Conservation (phyloP, 2,329 filamentous ascomycete species). For the Decorospora gaudefroyi region DNA sequence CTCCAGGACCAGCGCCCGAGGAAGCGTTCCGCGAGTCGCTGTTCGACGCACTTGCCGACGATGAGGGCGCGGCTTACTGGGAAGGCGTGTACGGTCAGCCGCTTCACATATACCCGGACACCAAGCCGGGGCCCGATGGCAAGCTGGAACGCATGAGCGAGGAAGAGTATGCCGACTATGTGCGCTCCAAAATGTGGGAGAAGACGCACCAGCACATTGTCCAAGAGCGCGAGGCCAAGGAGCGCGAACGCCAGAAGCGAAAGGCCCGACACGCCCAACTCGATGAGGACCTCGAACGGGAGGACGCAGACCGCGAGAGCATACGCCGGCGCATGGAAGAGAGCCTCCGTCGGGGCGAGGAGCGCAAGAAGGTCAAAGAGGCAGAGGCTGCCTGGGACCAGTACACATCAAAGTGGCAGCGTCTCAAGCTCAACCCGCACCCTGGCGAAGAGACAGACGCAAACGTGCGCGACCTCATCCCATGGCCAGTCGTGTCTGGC, state of each 20-base stretch:
- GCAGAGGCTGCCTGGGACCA: constrained; percentile 66
- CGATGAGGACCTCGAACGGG: constrained; percentile 49
- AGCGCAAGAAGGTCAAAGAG: constrained; percentile 60
- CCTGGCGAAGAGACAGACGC: constrained; percentile 15
- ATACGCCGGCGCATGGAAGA: constrained; percentile 70
- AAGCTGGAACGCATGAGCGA: constrained; percentile 84
- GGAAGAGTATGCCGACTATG: constrained; percentile 86
- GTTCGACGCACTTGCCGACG: constrained; percentile 95
- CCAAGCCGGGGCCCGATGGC: constrained; percentile 57
- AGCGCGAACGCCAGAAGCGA: constrained; percentile 53
- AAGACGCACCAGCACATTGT: constrained; percentile 83
- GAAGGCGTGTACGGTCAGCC: constrained; percentile 95
- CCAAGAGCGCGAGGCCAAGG: constrained; percentile 71
- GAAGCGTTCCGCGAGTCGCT: constrained; percentile 88
- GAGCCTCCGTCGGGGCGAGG: constrained; percentile 68
- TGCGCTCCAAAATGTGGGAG: constrained; percentile 92
- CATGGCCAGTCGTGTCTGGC: constrained; percentile 75
- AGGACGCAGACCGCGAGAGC: constrained; percentile 50
- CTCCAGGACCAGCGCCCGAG: constrained; percentile 58
- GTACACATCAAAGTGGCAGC: constrained; percentile 69
- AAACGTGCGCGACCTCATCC: constrained; percentile 51
- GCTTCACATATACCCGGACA: constrained; percentile 75
- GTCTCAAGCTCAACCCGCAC: constrained; percentile 43
- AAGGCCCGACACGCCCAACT: constrained; percentile 43
- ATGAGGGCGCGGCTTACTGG: constrained; percentile 95